phyloP scores from a whole-genome alignment of 352 stramenopile species.

The Aphanomyces astaci region DNA sequence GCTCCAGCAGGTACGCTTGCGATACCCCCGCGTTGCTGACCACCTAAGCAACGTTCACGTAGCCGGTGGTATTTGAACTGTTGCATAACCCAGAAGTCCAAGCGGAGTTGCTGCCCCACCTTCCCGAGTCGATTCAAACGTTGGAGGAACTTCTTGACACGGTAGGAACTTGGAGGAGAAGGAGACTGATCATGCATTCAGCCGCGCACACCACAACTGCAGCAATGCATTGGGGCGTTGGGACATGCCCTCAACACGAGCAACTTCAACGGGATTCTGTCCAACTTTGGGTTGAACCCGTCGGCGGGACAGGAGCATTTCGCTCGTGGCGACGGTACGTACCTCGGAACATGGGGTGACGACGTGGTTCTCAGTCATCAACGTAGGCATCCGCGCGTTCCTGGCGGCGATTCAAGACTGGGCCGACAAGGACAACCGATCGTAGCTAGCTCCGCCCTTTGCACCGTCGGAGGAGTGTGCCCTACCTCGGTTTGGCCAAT shows the following conservation, averaged over 20 bases:
- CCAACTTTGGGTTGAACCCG: constrained; percentile 85
- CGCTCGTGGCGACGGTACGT: constrained; percentile 69
- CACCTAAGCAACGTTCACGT: background rate
- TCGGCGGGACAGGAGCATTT: constrained; percentile 70
- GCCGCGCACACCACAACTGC: constrained; percentile 78
- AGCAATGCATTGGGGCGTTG: constrained; percentile 82
- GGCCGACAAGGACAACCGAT: constrained; percentile 34
- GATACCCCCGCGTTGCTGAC: too few species aligned
- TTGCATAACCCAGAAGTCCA: constrained; percentile 15
- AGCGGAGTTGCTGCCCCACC: constrained; percentile 13
- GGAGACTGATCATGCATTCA: constrained; percentile 21
- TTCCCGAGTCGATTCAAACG: constrained; percentile 14
- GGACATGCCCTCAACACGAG: constrained; percentile 75
- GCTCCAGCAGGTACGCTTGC: constrained; percentile 7
- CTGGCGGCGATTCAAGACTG: constrained; percentile 69
- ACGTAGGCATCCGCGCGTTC: constrained; percentile 61
- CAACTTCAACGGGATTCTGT: constrained; percentile 86
- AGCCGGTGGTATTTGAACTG: background rate
- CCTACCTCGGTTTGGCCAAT: too few species aligned
- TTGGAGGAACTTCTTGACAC: constrained; percentile 16
- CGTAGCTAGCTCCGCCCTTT: too few species aligned
- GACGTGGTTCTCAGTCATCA: constrained; percentile 35
- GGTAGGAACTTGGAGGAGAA: constrained; percentile 13
- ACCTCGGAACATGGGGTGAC: background rate
- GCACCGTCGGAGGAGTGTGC: too few species aligned